Evolutionary conservation across 2,329 filamentous ascomycete genomes (phyloP).

Genomic region (Magnaporthiopsis incrustans): DNA sequence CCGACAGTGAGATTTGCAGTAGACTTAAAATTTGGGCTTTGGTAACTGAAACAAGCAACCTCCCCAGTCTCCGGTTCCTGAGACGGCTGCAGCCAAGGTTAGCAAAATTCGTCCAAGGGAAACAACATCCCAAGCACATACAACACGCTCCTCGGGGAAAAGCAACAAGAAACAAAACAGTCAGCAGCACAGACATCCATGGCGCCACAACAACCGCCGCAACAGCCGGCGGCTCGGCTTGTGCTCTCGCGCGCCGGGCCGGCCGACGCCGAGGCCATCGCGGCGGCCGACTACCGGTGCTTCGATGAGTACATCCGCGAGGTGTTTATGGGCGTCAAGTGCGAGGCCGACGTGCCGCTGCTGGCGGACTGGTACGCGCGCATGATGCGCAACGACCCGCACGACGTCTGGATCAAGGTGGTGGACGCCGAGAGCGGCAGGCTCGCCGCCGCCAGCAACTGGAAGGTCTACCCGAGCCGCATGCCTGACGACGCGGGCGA

Average conservation of each 20-base stretch:
- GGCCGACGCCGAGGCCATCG: neutral
- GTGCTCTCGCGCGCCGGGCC: neutral
- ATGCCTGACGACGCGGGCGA: slow-evolving; percentile 15
- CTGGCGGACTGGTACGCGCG: slow-evolving; percentile 12
- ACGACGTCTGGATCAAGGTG: slow-evolving; percentile 27
- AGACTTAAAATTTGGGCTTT: neutral
- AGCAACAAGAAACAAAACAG: neutral
- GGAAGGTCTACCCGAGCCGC: slow-evolving; percentile 23
- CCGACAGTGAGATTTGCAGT: neutral
- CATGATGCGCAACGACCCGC: slow-evolving; percentile 15
- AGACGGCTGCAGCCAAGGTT: neutral
- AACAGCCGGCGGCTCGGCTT: neutral
- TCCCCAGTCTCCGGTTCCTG: neutral
- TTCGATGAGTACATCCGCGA: slow-evolving; percentile 11
- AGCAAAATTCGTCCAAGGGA: neutral
- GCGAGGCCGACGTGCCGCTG: slow-evolving; percentile 16
- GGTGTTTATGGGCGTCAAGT: slow-evolving; percentile 14
- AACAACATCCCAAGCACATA: too few species aligned
- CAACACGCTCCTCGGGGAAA: neutral
- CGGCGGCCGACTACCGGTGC: slow-evolving; percentile 9
- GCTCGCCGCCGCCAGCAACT: slow-evolving; percentile 27
- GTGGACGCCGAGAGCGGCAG: slow-evolving; percentile 24
- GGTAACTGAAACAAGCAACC: neutral
- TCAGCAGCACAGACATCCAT: neutral
- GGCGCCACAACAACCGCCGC: neutral